Evolutionary conservation across 352 stramenopile genomes (phyloP).

Genomic region (Pythium myriotylum): DNA sequence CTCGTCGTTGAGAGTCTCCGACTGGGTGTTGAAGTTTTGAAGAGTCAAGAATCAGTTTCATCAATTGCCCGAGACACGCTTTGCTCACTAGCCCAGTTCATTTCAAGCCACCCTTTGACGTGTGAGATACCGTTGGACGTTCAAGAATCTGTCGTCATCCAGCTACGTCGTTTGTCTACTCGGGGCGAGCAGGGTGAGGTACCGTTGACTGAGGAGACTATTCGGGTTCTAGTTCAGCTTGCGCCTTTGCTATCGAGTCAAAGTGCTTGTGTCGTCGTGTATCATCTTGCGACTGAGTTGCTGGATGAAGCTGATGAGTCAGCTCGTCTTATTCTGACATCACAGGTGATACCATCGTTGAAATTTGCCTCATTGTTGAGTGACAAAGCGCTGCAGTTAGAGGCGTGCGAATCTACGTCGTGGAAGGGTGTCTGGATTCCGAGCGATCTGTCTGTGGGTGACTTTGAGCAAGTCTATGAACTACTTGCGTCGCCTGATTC

Average conservation of each 20-base stretch:
- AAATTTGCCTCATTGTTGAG: not conserved
- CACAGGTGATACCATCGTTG: constrained; percentile 1
- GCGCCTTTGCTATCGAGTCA: not conserved
- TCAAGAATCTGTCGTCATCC: constrained; percentile 1
- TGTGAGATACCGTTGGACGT: no score
- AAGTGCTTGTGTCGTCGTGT: not conserved
- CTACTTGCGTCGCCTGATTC: constrained; percentile 15
- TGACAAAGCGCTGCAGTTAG: not conserved
- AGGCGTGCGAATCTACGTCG: not conserved
- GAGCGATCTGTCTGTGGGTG: constrained; percentile 19
- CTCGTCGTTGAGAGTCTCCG: not conserved
- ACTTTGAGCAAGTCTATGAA: constrained; percentile 29
- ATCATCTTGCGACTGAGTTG: constrained; percentile 4
- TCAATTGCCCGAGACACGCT: no score
- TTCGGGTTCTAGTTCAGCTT: not conserved
- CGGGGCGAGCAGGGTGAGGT: no score
- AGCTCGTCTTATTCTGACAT: not conserved
- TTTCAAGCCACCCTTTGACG: no score
- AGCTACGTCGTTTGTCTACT: not conserved
- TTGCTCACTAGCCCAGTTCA: no score
- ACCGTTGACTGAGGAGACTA: no score
- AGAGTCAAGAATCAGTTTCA: no score
- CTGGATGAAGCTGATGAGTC: constrained; percentile 8
- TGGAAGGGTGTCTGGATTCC: constrained; percentile 14
- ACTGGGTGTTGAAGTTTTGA: not conserved